phyloP scores from a whole-genome alignment of 2,329 filamentous ascomycete species.

The Lecanicillium sp. region DNA sequence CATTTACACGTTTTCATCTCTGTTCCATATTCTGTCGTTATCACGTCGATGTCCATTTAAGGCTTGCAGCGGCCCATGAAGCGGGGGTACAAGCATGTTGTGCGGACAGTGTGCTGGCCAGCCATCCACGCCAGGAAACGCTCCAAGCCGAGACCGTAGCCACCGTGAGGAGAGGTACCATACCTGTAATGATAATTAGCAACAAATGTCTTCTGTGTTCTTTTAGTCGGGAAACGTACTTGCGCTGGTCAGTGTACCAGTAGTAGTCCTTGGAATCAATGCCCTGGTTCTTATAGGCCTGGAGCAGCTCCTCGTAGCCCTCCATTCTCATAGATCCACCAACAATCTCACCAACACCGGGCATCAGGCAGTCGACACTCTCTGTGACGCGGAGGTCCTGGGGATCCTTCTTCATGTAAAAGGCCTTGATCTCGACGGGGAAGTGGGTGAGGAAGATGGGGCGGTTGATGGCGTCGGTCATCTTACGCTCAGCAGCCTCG shows the following conservation, averaged over 20 bases:
- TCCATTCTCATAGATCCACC: slow-evolving; percentile 96
- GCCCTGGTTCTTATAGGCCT: slow-evolving; percentile 76
- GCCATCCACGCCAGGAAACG: slow-evolving; percentile 59
- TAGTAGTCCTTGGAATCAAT: slow-evolving; percentile 84
- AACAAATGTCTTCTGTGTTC: no score
- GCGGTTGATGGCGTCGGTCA: slow-evolving; percentile 94
- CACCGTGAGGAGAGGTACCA: slow-evolving; percentile 83
- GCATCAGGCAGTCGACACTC: slow-evolving; percentile 79
- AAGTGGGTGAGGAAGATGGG: slow-evolving; percentile 98
- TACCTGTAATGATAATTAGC: slow-evolving; percentile 46
- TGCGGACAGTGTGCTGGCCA: slow-evolving; percentile 56
- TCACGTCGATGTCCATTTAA: slow-evolving; percentile 28
- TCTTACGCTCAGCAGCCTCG: slow-evolving; percentile 89
- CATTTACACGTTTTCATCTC: no score
- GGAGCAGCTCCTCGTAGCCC: slow-evolving; percentile 80
- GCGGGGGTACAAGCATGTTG: slow-evolving; percentile 67
- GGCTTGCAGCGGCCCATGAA: slow-evolving; percentile 78
- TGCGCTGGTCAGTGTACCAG: slow-evolving; percentile 97
- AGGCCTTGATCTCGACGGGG: slow-evolving; percentile 94
- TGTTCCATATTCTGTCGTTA: slow-evolving; percentile 1
- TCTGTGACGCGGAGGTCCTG: slow-evolving; percentile 79
- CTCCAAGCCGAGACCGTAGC: slow-evolving; percentile 88
- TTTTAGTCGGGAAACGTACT: slow-evolving; percentile 51
- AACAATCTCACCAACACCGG: slow-evolving; percentile 93
- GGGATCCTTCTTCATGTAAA: slow-evolving; percentile 93